Percentiles rank a stretch among this genome's conserved stretches.
These are phyloP conservation scores for Blastobotrys arbuscula DNA, from an alignment of 1,139 yeast genomes.

Conservation along the genomic window DNA sequence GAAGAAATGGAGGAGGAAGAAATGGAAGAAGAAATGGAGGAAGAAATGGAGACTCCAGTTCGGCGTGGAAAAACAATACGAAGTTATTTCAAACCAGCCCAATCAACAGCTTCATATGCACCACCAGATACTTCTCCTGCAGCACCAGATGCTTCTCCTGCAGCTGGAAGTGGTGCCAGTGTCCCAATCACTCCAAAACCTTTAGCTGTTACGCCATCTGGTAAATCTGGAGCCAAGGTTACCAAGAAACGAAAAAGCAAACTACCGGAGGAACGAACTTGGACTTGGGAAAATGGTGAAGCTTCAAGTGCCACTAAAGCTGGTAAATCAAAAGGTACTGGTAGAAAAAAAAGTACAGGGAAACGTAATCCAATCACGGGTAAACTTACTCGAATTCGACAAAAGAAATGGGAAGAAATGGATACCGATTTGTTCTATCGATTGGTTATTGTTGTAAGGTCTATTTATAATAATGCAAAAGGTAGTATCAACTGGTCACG, in stretches of 20 bases:
- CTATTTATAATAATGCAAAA: constrained; percentile 40
- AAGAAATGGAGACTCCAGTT: background rate
- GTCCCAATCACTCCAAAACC: no score
- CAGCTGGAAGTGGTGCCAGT: background rate
- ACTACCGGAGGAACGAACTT: background rate
- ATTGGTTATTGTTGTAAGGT: constrained; percentile 57
- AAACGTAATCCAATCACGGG: constrained; percentile 10
- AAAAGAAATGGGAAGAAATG: constrained; percentile 24
- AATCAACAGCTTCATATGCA: background rate
- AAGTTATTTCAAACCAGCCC: background rate
- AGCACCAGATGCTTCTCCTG: background rate
- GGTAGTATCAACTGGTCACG: constrained; percentile 52
- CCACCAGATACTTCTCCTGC: background rate
- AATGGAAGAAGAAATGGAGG: background rate
- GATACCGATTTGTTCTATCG: constrained; percentile 50
- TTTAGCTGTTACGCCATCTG: no score
- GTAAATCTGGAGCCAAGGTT: no score
- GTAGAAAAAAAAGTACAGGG: background rate
- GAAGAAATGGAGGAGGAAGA: background rate
- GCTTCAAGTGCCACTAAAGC: background rate
- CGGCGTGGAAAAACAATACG: background rate
- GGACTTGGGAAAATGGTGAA: background rate
- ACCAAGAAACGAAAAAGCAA: background rate
- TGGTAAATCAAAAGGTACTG: constrained; percentile 1
- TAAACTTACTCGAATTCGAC: constrained; percentile 17